Evolutionary conservation across 441 rosid species (phyloP).

Genomic region (Bruguiera hainesii): DNA sequence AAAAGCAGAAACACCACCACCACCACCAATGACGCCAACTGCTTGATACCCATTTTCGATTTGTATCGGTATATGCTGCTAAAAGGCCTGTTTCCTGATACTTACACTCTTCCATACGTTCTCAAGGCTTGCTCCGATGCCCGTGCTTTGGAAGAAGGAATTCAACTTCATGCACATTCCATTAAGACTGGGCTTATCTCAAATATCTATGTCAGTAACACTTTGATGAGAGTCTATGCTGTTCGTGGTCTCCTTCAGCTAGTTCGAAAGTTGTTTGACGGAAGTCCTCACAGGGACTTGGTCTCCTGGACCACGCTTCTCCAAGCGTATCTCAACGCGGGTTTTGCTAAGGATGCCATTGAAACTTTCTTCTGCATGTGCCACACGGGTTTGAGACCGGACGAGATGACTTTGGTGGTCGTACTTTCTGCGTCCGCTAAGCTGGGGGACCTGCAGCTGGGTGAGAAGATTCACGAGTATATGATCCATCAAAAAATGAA

Average conservation of each 20-base stretch:
- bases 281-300: constrained; percentile 14
- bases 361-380: constrained; percentile 8
- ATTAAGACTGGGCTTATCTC: constrained; percentile 8
- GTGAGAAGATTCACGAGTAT: constrained; percentile 8
- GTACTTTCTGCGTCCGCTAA: constrained; percentile 19
- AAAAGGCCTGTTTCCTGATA: constrained; percentile 6
- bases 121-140: constrained; percentile 15
- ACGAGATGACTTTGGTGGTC: constrained; percentile 9
- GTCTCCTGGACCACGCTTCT: constrained; percentile 18
- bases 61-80: constrained; percentile 9
- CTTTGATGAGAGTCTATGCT: constrained; percentile 12
- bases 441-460: constrained; percentile 9
- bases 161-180: constrained; percentile 17
- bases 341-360: not conserved
- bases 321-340: constrained; percentile 14
- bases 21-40: too few relatives aligned
- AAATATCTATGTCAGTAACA: constrained; percentile 12
- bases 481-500: not conserved
- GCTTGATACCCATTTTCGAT: not conserved
- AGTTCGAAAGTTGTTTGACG: constrained; percentile 11
- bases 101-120: constrained; percentile 14
- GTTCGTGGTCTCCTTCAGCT: not conserved
- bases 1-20: too few relatives aligned
- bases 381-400: not conserved
- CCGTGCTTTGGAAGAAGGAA: constrained; percentile 5